Conservation (phyloP, 108 stramenopile species). For the Pseudonitzschia delicatissima region DNA sequence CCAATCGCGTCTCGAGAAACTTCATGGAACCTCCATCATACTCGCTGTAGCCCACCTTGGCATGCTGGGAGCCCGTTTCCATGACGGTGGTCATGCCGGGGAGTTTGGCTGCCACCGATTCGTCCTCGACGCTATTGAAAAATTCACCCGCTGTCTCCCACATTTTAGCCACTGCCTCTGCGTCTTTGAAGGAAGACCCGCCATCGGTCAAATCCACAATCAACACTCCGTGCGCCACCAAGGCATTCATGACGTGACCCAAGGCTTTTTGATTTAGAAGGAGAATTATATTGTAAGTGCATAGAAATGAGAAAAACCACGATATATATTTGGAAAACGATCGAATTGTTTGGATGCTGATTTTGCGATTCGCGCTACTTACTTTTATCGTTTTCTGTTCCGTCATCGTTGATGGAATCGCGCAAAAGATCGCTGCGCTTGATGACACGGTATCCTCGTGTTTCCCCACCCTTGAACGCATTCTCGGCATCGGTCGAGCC, state of each 20-base stretch:
- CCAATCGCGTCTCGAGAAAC: conserved; percentile 71
- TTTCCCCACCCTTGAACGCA: conserved; percentile 50
- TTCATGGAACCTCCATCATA: conserved; percentile 64
- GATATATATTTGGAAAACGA: neutral
- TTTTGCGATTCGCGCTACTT: conserved; percentile 16
- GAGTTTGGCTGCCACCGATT: conserved; percentile 22
- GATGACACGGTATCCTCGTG: conserved; percentile 71
- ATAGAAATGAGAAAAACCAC: neutral
- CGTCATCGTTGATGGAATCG: conserved; percentile 48
- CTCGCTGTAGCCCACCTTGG: conserved; percentile 65
- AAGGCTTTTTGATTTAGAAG: conserved; percentile 22
- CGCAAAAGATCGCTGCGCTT: conserved; percentile 44
- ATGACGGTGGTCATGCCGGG: conserved; percentile 52
- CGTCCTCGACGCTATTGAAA: conserved; percentile 38
- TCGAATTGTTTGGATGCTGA: neutral
- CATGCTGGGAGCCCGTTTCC: conserved; percentile 59
- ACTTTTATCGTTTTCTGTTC: conserved; percentile 61
- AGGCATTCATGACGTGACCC: conserved; percentile 85
- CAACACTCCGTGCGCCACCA: conserved; percentile 75
- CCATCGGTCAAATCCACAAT: conserved; percentile 80
- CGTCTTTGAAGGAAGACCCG: conserved; percentile 41
- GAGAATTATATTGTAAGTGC: neutral
- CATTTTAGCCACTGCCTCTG: conserved; percentile 55
- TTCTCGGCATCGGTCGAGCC: conserved; percentile 40
- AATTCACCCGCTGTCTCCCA: conserved; percentile 59